Conservation (phyloP, 2,329 filamentous ascomycete genomes). For the Shiraia bambusicola region DNA sequence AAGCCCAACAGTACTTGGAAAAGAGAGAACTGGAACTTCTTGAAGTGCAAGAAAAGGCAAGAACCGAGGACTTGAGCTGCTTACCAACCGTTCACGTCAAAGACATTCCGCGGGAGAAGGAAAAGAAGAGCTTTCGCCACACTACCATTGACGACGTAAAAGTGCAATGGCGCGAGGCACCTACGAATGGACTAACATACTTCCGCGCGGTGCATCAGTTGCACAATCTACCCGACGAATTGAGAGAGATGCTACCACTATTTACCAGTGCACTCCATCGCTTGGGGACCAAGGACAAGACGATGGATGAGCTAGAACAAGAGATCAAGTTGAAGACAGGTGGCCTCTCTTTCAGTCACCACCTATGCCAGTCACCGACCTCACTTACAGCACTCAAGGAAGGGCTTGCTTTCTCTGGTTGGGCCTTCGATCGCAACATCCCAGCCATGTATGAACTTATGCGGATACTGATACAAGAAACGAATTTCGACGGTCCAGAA, state of each 20-base stretch:
- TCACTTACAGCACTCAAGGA: constrained; percentile 72
- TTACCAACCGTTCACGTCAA: constrained; percentile 84
- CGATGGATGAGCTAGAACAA: constrained; percentile 94
- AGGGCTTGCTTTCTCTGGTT: constrained; percentile 81
- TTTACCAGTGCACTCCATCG: constrained; percentile 94
- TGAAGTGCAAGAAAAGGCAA: constrained; percentile 79
- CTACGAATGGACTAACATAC: constrained; percentile 94
- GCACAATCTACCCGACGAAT: constrained; percentile 76
- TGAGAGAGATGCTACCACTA: constrained; percentile 80
- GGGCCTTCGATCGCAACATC: constrained; percentile 85
- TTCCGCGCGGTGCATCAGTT: constrained; percentile 86
- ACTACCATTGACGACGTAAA: constrained; percentile 62
- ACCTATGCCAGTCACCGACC: constrained; percentile 75
- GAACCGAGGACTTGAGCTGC: constrained; percentile 81
- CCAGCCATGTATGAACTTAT: constrained; percentile 88
- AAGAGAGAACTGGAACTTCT: constrained; percentile 78
- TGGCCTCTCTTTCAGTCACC: constrained; percentile 81
- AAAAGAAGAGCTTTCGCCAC: constrained; percentile 67
- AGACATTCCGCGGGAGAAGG: constrained; percentile 81
- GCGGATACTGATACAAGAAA: constrained; percentile 77
- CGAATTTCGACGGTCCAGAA: constrained; percentile 82
- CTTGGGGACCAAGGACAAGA: constrained; percentile 81
- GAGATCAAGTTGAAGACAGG: constrained; percentile 95
- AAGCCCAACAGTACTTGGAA: constrained; percentile 71
- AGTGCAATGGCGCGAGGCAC: constrained; percentile 87